phyloP scores from a whole-genome alignment of 495 filamentous ascomycete genomes.

The Penicillium flavigenum region DNA sequence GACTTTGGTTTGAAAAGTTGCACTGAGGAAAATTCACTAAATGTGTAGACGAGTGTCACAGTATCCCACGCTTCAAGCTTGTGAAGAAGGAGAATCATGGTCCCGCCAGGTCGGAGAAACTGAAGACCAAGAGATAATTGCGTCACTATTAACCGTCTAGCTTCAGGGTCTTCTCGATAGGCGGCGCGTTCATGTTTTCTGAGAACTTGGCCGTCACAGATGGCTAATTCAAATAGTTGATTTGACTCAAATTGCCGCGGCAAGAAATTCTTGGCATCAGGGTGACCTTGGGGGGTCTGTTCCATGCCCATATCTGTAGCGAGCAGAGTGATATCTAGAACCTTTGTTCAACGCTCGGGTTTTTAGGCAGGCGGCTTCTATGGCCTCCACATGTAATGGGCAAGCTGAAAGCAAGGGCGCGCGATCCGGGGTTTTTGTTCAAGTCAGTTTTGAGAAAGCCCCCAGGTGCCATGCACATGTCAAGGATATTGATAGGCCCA shows the following conservation, averaged over 20 bases:
- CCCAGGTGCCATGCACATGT: conserved; percentile 60
- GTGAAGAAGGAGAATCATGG: conserved; percentile 52
- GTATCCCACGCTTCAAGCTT: too few relatives aligned
- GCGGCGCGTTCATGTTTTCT: conserved; percentile 43
- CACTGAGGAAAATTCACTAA: too few relatives aligned
- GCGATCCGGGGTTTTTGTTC: conserved; percentile 28
- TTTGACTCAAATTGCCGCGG: conserved; percentile 16
- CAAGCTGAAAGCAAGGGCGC: not conserved
- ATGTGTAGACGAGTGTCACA: too few relatives aligned
- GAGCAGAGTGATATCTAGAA: conserved; percentile 56
- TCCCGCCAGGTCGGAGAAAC: conserved; percentile 45
- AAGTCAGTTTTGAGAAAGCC: conserved; percentile 45
- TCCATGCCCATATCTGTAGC: conserved; percentile 49
- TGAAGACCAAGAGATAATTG: conserved; percentile 52
- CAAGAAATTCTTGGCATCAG: conserved; percentile 44
- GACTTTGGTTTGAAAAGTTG: too few relatives aligned
- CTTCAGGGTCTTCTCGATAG: conserved; percentile 46
- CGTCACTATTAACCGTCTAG: conserved; percentile 34
- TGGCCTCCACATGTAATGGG: not conserved
- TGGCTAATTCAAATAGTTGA: conserved; percentile 49
- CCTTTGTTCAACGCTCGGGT: conserved; percentile 24
- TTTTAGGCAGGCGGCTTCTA: conserved; percentile 19
- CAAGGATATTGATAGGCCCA: conserved; percentile 35
- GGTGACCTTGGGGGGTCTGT: conserved; percentile 42
- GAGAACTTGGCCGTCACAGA: conserved; percentile 60